Evolutionary conservation across 1,139 yeast genomes (phyloP).

Genomic region (Candida buenavistaensis): DNA sequence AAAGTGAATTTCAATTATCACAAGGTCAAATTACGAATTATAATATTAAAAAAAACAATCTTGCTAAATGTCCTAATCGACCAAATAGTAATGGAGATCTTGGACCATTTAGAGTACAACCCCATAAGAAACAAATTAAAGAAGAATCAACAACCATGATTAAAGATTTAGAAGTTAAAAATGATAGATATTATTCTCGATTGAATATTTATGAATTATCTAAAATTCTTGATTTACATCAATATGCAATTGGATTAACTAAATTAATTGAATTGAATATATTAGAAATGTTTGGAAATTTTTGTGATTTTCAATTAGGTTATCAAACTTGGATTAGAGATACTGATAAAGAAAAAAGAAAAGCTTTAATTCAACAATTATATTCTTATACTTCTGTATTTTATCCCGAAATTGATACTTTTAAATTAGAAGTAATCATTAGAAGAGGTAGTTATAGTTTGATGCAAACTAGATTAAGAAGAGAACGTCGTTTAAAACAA

Average conservation of each 20-base stretch:
- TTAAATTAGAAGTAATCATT: constrained; percentile 64
- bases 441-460: constrained; percentile 76
- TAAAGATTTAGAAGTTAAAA: constrained; percentile 8
- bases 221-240: constrained; percentile 24
- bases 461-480: constrained; percentile 78
- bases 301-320: constrained; percentile 69
- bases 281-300: constrained; percentile 54
- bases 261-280: constrained; percentile 53
- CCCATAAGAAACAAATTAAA: background rate
- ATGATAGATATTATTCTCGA: constrained; percentile 26
- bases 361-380: constrained; percentile 49
- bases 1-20: constrained; percentile 11
- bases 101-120: constrained; percentile 5
- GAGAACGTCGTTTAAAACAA: constrained; percentile 49
- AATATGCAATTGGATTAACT: constrained; percentile 25
- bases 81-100: constrained; percentile 10
- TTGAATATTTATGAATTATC: constrained; percentile 30
- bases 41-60: constrained; percentile 1
- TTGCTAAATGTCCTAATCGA: constrained; percentile 9
- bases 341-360: constrained; percentile 55
- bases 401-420: constrained; percentile 51
- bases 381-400: constrained; percentile 44
- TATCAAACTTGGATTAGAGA: constrained; percentile 81
- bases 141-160: constrained; percentile 1
- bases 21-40: constrained; percentile 10